phyloP scores from a whole-genome alignment of 78 protist genomes.

The Dictyostelium purpureum region DNA sequence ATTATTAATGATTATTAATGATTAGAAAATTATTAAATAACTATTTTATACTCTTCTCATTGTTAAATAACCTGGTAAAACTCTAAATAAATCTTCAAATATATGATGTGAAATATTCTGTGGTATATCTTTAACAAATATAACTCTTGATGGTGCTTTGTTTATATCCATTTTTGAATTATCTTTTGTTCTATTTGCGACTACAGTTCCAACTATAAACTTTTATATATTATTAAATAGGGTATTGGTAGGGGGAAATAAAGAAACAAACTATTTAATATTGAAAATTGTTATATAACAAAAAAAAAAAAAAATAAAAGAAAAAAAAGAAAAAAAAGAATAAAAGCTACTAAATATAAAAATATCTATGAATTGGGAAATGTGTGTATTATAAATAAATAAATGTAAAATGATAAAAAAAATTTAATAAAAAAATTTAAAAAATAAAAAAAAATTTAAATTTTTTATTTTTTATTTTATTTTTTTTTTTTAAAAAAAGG shows the following conservation, averaged over 20 bases:
- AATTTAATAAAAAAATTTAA: background rate
- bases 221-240: no score
- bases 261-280: background rate
- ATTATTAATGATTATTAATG: background rate
- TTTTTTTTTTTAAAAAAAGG: no score
- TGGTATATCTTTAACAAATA: slow-evolving; percentile 61
- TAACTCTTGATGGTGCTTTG: slow-evolving; percentile 24
- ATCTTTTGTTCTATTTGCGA: background rate
- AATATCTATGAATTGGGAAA: no score
- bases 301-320: background rate
- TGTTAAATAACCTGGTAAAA: slow-evolving; percentile 36
- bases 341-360: background rate
- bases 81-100: slow-evolving; percentile 50
- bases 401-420: background rate
- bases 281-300: background rate
- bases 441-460: background rate
- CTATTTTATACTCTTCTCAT: slow-evolving; percentile 56
- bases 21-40: background rate
- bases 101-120: background rate
- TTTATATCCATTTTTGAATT: background rate
- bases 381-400: no score
- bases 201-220: background rate
- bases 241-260: background rate
- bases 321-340: background rate
- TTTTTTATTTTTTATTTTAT: no score